Base-by-base conservation (phyloP, 352 stramenopile genomes). In the Achlya hypogyna region DNA sequence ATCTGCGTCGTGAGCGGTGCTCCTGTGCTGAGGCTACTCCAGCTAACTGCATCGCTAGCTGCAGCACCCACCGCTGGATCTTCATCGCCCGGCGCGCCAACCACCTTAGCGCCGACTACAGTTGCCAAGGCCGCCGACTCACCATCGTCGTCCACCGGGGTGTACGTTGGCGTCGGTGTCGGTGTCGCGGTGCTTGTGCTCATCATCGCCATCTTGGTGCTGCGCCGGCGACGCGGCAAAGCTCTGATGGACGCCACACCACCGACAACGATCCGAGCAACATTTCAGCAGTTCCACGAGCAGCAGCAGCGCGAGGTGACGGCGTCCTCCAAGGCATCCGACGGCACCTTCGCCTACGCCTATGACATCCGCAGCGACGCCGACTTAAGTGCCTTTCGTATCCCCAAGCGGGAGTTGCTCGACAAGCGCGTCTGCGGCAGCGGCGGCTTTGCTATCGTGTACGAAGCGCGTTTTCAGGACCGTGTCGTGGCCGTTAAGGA, bases 401-500 rank as follows among this genome's bases (percentile, higher is more conserved):
- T 67, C 43, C 60, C 60, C 1, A 67, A 67, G 47, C 40, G 42
- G 20, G 60, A 67, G 51, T n/a, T 67, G 1, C 29, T 58, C 20
- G 32, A 67, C 29, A 25, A 27, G 14, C 14, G n/a, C 4, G 43
- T 67, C 25, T 56, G 45, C 28, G 60, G 60, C 22, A 42, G 12
- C 28, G 60, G 60, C n/a, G 60, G 60, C 10, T 67, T 67, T 45
- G 60, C 60, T 9, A 58, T 49, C 32, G 60, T 67, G 16, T 67
- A 67, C 34, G 23, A 38, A 22, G 60, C 42, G 18, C 49, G 32
- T 10, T 67, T 67, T 28, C 43, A 69, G 5, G 63, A 32, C 53
- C 49, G 63, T 34, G 40, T 69, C 38, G 63, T 69, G 9, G 63
- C 63, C 2, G 52, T 69, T 18, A 69, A 69, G 31, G 52, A 69